These are phyloP conservation scores for Silene latifolia DNA, from an alignment of 148 eudicot species.

Conservation along the genomic window DNA sequence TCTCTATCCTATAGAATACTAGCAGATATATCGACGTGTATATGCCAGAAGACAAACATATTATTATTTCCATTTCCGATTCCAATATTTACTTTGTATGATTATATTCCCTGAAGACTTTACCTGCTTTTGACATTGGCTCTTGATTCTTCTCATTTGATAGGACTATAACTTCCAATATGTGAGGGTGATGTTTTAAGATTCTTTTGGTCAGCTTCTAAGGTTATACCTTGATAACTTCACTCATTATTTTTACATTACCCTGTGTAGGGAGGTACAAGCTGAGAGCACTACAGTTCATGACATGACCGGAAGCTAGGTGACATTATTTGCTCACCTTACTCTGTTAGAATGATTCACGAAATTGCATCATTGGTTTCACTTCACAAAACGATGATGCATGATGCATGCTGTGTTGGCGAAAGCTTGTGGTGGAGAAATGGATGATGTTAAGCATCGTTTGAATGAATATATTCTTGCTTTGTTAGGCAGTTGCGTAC, in stretches of 20 bases:
- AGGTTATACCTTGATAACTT: too few species aligned
- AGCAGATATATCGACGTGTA: slow-evolving; percentile 16
- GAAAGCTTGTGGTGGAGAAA: background rate
- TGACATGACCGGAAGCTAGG: too few species aligned
- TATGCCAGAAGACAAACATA: slow-evolving; percentile 15
- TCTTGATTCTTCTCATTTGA: background rate
- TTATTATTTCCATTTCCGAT: background rate
- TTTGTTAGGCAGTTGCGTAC: background rate
- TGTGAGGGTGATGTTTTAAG: too few species aligned
- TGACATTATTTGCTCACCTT: too few species aligned
- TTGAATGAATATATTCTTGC: slow-evolving; percentile 2
- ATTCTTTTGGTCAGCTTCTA: too few species aligned
- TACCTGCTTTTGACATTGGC: slow-evolving; percentile 15
- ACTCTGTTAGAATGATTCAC: too few species aligned
- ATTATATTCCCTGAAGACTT: background rate
- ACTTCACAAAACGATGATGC: too few species aligned
- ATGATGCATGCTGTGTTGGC: too few species aligned
- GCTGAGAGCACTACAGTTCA: too few species aligned
- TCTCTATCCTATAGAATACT: slow-evolving; percentile 13
- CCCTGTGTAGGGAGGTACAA: too few species aligned
- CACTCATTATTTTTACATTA: too few species aligned
- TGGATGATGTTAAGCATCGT: background rate
- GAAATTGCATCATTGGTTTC: too few species aligned
- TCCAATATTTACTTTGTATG: slow-evolving; percentile 20
- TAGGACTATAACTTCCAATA: background rate